phyloP scores from a whole-genome alignment of 2,329 filamentous ascomycete species.

The Penicillium hesseltinei region DNA sequence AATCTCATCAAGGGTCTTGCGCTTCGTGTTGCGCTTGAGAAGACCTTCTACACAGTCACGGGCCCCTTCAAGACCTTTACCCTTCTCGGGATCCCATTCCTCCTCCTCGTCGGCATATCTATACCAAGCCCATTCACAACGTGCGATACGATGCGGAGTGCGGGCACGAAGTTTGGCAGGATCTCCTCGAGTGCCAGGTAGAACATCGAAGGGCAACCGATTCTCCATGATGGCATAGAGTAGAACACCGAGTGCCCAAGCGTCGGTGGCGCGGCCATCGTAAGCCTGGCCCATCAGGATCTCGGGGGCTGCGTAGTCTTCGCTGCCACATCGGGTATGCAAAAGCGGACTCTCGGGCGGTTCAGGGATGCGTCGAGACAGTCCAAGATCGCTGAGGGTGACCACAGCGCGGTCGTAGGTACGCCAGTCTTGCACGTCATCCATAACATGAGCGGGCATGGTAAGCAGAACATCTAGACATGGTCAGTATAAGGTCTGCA shows the following conservation, averaged over 20 bases:
- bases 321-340: conserved; percentile 90
- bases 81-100: conserved; percentile 73
- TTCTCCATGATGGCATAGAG: conserved; percentile 91
- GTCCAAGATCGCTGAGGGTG: conserved; percentile 86
- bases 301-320: conserved; percentile 96
- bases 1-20: conserved; percentile 74
- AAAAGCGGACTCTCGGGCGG: conserved; percentile 77
- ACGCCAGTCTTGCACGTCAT: conserved; percentile 66
- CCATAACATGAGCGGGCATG: conserved; percentile 65
- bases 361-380: conserved; percentile 76
- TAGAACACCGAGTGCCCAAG: conserved; percentile 91
- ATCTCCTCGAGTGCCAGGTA: conserved; percentile 71
- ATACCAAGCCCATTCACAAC: conserved; percentile 94
- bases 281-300: conserved; percentile 94
- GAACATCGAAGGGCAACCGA: conserved; percentile 87
- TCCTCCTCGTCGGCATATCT: conserved; percentile 80
- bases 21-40: conserved; percentile 74
- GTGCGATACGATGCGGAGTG: conserved; percentile 89
- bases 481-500: conserved; percentile 18
- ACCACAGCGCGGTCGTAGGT: conserved; percentile 78
- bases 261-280: conserved; percentile 86
- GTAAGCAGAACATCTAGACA: conserved; percentile 83
- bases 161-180: conserved; percentile 72
- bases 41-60: conserved; percentile 79
- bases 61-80: conserved; percentile 68